Evolutionary conservation across 257 asterid species (phyloP).

Genomic region (Lavandula angustifolia): DNA sequence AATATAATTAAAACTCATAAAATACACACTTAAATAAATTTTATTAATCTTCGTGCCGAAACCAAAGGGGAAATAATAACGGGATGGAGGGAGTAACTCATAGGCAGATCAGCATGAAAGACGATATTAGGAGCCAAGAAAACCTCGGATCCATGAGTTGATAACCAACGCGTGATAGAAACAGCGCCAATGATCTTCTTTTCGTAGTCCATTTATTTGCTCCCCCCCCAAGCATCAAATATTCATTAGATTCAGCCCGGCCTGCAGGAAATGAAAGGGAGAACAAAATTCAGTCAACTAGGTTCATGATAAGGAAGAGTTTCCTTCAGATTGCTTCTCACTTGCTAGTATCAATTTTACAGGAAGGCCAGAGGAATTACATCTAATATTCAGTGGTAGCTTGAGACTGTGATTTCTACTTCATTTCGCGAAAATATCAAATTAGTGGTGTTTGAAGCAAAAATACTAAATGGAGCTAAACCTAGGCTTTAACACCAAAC

Average conservation of each 20-base stretch:
- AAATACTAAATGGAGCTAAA: conserved; percentile 1
- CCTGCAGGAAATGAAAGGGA: conserved; percentile 37
- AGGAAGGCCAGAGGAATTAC: conserved; percentile 14
- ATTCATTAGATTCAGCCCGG: conserved; percentile 41
- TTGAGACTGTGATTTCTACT: conserved; percentile 12
- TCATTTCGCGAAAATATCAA: conserved; percentile 16
- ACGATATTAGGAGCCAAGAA: background rate
- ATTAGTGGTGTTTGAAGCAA: conserved; percentile 3
- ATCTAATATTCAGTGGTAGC: conserved; percentile 13
- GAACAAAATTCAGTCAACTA: conserved; percentile 15
- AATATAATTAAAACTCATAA: no score
- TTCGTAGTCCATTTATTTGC: conserved; percentile 9
- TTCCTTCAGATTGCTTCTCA: background rate
- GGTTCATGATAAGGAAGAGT: conserved; percentile 2
- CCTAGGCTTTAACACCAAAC: background rate
- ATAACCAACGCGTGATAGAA: background rate
- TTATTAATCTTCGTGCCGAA: no score
- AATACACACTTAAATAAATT: no score
- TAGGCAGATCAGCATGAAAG: conserved; percentile 10
- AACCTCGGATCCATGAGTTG: conserved; percentile 25
- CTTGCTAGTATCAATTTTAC: conserved; percentile 2
- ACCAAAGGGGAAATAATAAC: no score
- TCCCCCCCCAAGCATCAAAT: conserved; percentile 31
- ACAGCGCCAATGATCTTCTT: background rate
- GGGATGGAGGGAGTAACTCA: no score